phyloP scores from a whole-genome alignment of 176 grass and related monocot genomes.

The Rhipidocladum racemiflorum region DNA sequence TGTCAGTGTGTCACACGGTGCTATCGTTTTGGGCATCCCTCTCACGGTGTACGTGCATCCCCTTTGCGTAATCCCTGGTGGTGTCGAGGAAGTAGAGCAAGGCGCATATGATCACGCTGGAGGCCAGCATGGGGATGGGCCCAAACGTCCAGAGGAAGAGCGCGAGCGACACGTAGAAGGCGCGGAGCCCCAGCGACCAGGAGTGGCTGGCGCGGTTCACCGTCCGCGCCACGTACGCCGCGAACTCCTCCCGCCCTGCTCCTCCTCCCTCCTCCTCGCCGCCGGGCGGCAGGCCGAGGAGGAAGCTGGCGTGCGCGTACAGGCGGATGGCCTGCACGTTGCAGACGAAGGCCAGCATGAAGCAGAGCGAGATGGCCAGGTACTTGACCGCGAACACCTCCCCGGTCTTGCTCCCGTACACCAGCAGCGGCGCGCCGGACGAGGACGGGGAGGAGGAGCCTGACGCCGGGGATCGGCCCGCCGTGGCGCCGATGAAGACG shows the following conservation, averaged over 20 bases:
- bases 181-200: slow-evolving; percentile 81
- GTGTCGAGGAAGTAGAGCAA: slow-evolving; percentile 70
- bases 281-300: slow-evolving; percentile 50
- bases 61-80: slow-evolving; percentile 25
- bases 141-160: slow-evolving; percentile 93
- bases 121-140: slow-evolving; percentile 64
- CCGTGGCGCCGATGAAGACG: slow-evolving; percentile 61
- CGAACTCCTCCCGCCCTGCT: slow-evolving; percentile 12
- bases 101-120: slow-evolving; percentile 55
- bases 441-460: not conserved
- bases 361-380: slow-evolving; percentile 81
- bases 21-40: not conserved
- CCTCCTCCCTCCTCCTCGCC: not conserved
- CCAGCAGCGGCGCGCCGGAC: slow-evolving; percentile 6
- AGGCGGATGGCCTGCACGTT: slow-evolving; percentile 84
- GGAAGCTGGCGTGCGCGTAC: slow-evolving; percentile 77
- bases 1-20: not conserved
- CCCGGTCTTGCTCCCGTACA: slow-evolving; percentile 66
- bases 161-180: slow-evolving; percentile 72
- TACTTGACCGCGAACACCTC: slow-evolving; percentile 51
- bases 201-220: slow-evolving; percentile 75
- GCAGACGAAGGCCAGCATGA: slow-evolving; percentile 79
- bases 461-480: not conserved
- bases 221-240: slow-evolving; percentile 50
- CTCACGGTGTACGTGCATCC: not conserved